These are phyloP conservation scores for Gastrodia elata DNA, from an alignment of 106 monocot genomes.

Conservation along the genomic window DNA sequence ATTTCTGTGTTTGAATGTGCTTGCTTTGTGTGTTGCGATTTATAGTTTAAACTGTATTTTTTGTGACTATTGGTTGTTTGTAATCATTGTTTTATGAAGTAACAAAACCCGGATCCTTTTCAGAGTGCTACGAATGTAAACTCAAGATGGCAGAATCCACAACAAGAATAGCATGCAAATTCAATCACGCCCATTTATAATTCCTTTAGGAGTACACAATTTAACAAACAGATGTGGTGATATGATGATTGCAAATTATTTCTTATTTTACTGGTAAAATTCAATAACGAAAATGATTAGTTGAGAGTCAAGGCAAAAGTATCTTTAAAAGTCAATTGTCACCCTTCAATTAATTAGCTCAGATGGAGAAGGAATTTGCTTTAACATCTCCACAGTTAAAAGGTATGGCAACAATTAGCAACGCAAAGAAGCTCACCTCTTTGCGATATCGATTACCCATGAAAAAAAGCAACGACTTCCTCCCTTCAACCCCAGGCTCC, in stretches of 20 bases:
- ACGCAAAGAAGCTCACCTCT: slow-evolving; percentile 36
- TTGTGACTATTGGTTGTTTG: too few relatives aligned
- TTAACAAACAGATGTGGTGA: neutral
- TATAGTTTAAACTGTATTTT: too few relatives aligned
- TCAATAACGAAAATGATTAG: neutral
- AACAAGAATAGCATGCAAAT: slow-evolving; percentile 3
- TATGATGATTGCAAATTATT: neutral
- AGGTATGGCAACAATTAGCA: neutral
- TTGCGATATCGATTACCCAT: slow-evolving; percentile 88
- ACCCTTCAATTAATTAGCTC: slow-evolving; percentile 1
- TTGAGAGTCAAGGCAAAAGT: neutral
- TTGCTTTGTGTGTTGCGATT: too few relatives aligned
- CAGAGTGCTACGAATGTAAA: too few relatives aligned
- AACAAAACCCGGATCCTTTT: too few relatives aligned
- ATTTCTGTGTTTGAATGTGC: too few relatives aligned
- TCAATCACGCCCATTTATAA: neutral
- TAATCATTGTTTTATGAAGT: too few relatives aligned
- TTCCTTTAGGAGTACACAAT: neutral
- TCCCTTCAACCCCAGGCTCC: slow-evolving; percentile 34
- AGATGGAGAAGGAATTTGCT: neutral
- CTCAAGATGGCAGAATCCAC: too few relatives aligned
- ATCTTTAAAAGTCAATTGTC: neutral
- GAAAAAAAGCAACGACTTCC: slow-evolving; percentile 67
- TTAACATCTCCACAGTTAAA: neutral
- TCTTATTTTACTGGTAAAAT: neutral